These are phyloP conservation scores for Saturnispora bothae DNA, from an alignment of 805 yeast genomes.

Conservation along the genomic window DNA sequence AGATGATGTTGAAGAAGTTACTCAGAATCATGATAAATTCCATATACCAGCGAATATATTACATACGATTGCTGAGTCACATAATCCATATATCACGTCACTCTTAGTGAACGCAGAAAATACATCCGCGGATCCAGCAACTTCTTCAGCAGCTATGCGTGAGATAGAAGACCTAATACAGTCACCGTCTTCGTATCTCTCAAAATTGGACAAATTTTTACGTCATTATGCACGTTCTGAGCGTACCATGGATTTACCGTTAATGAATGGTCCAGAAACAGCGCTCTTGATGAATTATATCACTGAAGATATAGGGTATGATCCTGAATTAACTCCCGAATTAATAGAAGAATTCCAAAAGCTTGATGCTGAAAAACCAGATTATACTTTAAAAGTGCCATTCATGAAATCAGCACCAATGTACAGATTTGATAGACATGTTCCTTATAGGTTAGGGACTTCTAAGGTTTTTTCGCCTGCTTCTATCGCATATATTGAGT, in stretches of 20 bases:
- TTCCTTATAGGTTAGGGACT: not conserved
- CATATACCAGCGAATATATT: conserved; percentile 1
- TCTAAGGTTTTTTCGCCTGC: not conserved
- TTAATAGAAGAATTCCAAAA: no score
- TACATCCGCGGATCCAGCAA: no score
- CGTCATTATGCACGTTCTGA: not conserved
- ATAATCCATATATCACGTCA: not conserved
- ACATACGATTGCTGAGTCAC: conserved; percentile 3
- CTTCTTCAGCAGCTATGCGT: no score
- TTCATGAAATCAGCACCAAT: not conserved
- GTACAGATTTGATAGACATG: not conserved
- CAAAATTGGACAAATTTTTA: no score
- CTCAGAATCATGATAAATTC: not conserved
- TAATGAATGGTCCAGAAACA: not conserved
- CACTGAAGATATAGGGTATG: not conserved
- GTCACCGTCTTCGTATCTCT: no score
- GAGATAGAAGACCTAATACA: no score
- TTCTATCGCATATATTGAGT: not conserved
- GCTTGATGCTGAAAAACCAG: not conserved
- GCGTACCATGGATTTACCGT: not conserved
- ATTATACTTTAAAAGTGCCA: not conserved
- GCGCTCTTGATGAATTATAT: not conserved
- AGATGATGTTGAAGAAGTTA: not conserved
- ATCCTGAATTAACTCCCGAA: not conserved
- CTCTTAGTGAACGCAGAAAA: not conserved